Evolutionary conservation across 2,329 filamentous ascomycete species (phyloP).

Genomic region (Septoria linicola): DNA sequence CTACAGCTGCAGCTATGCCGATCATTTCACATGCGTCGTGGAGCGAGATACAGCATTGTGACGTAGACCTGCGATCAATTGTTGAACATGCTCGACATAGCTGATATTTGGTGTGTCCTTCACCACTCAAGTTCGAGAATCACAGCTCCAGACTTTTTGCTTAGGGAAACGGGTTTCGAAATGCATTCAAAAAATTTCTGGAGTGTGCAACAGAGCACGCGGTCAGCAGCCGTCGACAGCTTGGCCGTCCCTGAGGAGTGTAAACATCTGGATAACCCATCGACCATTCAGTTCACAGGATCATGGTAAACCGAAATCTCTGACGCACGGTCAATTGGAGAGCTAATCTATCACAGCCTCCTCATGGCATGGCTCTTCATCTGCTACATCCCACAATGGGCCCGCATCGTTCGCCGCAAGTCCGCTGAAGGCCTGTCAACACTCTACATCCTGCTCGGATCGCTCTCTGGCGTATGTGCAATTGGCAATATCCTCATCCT

Average conservation of each 20-base stretch:
- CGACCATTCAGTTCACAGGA: constrained; percentile 21
- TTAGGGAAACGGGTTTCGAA: neutral
- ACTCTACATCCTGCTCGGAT: constrained; percentile 84
- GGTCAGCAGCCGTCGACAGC: neutral
- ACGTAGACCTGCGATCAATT: neutral
- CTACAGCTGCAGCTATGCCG: neutral
- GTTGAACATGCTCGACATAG: too few relatives aligned
- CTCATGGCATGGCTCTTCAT: constrained; percentile 82
- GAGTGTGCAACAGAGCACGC: neutral
- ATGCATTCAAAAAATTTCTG: neutral
- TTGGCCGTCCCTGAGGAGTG: constrained; percentile 18
- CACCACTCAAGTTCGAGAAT: neutral
- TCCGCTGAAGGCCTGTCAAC: constrained; percentile 91
- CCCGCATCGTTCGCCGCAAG: constrained; percentile 77
- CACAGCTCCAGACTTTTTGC: neutral
- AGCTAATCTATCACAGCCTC: constrained; percentile 47
- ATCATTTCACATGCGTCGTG: neutral
- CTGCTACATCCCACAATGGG: constrained; percentile 89
- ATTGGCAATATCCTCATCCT: constrained; percentile 86
- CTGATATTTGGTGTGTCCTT: neutral
- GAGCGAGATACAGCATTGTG: neutral
- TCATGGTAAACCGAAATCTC: constrained; percentile 15
- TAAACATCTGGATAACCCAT: constrained; percentile 20
- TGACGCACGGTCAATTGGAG: neutral
- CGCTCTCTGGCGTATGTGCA: constrained; percentile 80